Percentiles rank a stretch among this genome's conserved stretches.
Evolutionary conservation across 306 rosid genomes (phyloP).

Genomic region (Lathyrus aphaca): DNA sequence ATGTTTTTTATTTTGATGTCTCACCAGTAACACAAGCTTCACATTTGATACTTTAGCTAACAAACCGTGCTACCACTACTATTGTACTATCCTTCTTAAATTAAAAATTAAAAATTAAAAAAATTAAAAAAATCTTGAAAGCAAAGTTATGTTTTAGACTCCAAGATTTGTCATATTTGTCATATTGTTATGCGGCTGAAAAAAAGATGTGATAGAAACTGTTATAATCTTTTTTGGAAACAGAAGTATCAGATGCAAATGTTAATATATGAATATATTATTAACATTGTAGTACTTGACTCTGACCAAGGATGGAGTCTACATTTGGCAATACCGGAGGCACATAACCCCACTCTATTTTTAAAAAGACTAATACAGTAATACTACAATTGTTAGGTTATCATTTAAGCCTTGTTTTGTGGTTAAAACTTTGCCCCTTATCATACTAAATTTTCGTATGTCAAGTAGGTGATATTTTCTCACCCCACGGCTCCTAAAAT

Average conservation of each 20-base stretch:
- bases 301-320: background rate
- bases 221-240: background rate
- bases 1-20: slow-evolving; percentile 3
- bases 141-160: slow-evolving; percentile 18
- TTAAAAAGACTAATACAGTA: background rate
- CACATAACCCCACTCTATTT: background rate
- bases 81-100: slow-evolving; percentile 8
- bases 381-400: slow-evolving; percentile 7
- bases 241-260: background rate
- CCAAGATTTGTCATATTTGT: slow-evolving; percentile 12
- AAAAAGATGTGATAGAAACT: slow-evolving; percentile 19
- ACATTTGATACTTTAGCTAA: slow-evolving; percentile 16
- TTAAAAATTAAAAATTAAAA: too few species aligned
- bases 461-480: background rate
- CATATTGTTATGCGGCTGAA: slow-evolving; percentile 12
- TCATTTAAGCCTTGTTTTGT: slow-evolving; percentile 12
- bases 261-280: slow-evolving; percentile 16
- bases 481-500: background rate
- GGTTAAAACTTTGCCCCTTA: background rate
- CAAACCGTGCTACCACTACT: slow-evolving; percentile 20
- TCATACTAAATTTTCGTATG: slow-evolving; percentile 1
- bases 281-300: slow-evolving; percentile 5
- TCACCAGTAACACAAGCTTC: slow-evolving; percentile 23
- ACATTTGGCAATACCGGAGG: background rate
- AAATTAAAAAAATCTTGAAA: background rate